These are phyloP conservation scores for Mycena epipterygia DNA, from an alignment of 768 basidiomycete genomes.

Conservation along the genomic window DNA sequence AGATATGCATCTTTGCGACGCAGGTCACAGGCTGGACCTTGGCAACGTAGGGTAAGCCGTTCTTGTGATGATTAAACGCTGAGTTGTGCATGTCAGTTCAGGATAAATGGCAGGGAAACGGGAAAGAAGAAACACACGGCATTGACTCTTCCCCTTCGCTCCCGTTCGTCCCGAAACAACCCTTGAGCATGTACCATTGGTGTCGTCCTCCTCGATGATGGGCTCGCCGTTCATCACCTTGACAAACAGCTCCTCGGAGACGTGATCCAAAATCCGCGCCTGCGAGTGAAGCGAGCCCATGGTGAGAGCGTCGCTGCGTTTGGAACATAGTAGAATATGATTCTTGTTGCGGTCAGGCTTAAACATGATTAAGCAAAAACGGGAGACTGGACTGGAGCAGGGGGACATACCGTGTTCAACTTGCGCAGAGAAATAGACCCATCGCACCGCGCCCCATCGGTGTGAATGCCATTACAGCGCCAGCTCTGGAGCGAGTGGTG, in stretches of 20 bases:
- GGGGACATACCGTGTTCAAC: slow-evolving; percentile 16
- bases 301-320: slow-evolving; percentile 4
- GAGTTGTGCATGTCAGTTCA: background rate
- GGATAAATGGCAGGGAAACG: background rate
- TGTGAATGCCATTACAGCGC: slow-evolving; percentile 2
- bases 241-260: slow-evolving; percentile 23
- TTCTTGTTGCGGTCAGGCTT: slow-evolving; percentile 12
- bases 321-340: slow-evolving; percentile 22
- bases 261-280: slow-evolving; percentile 11
- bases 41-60: slow-evolving; percentile 4
- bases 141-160: background rate
- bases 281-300: background rate
- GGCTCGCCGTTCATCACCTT: slow-evolving; percentile 16
- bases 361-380: background rate
- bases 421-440: slow-evolving; percentile 12
- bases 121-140: slow-evolving; percentile 8
- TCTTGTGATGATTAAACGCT: slow-evolving; percentile 20
- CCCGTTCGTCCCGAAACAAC: slow-evolving; percentile 21
- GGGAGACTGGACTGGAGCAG: background rate
- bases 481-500: slow-evolving; percentile 13
- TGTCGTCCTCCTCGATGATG: slow-evolving; percentile 18
- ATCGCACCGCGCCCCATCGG: slow-evolving; percentile 1
- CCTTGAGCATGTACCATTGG: slow-evolving; percentile 11
- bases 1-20: slow-evolving; percentile 4
- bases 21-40: slow-evolving; percentile 9